phyloP scores from a whole-genome alignment of 108 stramenopile genomes.

The Nitzschia sp. region DNA sequence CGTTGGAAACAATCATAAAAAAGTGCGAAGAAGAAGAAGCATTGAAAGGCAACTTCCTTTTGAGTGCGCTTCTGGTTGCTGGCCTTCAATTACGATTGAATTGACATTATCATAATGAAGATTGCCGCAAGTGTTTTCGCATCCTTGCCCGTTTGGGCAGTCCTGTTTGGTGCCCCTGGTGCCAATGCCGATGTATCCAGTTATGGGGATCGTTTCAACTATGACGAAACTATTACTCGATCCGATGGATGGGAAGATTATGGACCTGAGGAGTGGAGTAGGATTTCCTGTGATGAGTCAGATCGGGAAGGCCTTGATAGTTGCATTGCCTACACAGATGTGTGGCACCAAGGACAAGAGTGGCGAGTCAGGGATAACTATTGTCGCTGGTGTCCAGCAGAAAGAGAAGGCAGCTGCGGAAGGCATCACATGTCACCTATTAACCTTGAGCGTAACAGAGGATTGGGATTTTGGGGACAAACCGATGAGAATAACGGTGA shows the following conservation, averaged over 20 bases:
- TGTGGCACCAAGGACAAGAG: conserved; percentile 28
- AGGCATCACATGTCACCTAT: conserved; percentile 44
- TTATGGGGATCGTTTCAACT: conserved; percentile 3
- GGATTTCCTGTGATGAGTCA: conserved; percentile 24
- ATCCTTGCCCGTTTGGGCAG: too few species aligned
- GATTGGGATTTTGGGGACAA: conserved; percentile 2
- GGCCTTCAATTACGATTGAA: too few species aligned
- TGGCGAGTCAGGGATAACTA: conserved; percentile 28
- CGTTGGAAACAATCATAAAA: too few species aligned
- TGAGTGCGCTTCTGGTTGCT: too few species aligned
- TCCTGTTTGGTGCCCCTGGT: too few species aligned
- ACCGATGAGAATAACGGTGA: conserved; percentile 9
- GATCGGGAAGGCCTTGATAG: conserved; percentile 1
- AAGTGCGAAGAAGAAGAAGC: too few species aligned
- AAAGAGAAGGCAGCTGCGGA: conserved; percentile 21
- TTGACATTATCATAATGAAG: too few species aligned
- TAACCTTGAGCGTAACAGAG: conserved; percentile 30
- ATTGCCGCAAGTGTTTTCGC: too few species aligned
- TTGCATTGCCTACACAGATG: conserved; percentile 28
- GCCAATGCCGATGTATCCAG: neutral
- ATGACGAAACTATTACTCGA: conserved; percentile 6
- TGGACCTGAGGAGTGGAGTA: conserved; percentile 23
- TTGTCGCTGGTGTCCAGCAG: conserved; percentile 39
- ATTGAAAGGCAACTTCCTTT: too few species aligned
- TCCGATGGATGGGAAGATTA: conserved; percentile 17